Evolutionary conservation across 257 asterid species (phyloP), one percentile per base, ranked within the genome.

Genomic region (Plantago ovata): DNA sequence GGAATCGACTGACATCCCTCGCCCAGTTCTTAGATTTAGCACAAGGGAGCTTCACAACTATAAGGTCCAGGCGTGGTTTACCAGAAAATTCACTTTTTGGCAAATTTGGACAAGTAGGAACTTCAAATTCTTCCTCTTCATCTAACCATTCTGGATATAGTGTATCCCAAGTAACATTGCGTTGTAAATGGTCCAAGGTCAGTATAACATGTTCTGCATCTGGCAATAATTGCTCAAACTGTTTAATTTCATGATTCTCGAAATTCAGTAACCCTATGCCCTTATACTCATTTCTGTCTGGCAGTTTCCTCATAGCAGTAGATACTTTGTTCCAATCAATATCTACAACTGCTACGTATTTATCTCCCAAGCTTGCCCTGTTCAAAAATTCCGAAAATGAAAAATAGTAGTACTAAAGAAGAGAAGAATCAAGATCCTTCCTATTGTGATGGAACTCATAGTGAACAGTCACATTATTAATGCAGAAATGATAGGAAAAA

Each of bases 91-190:
- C 70, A 55, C 78, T 70, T 60, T 73, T 76, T 10, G 98, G 95
- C 49, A 93, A 65, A 53, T 60, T 56, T n/a, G 89, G 97, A 66
- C 97, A 93, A 45, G 73, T 79, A 58, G 97, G 95, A 72, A 82
- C 66, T 71, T 84, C 97, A 9, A 82, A 80, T 21, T 89, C 97
- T 70, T 89, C 94, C 70, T 93, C 98, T 74, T 93, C 97, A 36
- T 93, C 98, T 40, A 93, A 71, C 97, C 97, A 89, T 76, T 93
- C 97, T 0, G 98, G 98, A 56, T 82, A 93, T 15, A 93, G 42
- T 47, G 97, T 68, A 56, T 93, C 96, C 98, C 98, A 93, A 22
- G 95, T 84, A 33, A 82, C 58, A 51, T 83, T 76, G 10, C 53
- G 58, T 1, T 85, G 80, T 75, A 69, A 85, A 16, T 66, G 52